These are phyloP conservation scores for Kodamaea sp. DNA, from an alignment of 1,139 yeast species.

Conservation along the genomic window DNA sequence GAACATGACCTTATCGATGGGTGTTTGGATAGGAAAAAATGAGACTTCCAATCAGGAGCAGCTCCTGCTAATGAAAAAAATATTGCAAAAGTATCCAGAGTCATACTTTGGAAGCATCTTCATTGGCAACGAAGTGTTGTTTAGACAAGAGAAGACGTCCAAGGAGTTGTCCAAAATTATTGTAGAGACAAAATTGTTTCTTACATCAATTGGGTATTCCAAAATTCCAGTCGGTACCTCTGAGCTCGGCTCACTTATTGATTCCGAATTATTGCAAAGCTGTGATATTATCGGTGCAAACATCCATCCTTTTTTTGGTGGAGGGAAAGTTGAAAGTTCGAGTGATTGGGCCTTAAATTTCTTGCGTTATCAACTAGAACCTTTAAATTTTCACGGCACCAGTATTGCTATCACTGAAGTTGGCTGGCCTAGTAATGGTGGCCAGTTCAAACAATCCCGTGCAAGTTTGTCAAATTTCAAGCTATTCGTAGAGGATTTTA, in stretches of 20 bases:
- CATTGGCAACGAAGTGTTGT: constrained; percentile 66
- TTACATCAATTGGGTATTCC: constrained; percentile 31
- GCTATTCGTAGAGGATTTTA: constrained; percentile 50
- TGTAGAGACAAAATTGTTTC: constrained; percentile 38
- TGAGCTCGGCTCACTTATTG: constrained; percentile 51
- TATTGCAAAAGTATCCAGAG: constrained; percentile 48
- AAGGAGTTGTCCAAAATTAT: constrained; percentile 44
- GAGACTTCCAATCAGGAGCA: constrained; percentile 43
- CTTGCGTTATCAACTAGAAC: constrained; percentile 44
- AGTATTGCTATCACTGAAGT: constrained; percentile 57
- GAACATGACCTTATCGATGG: constrained; percentile 60
- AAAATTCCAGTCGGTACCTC: constrained; percentile 56
- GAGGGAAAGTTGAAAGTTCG: constrained; percentile 51
- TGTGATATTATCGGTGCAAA: constrained; percentile 66
- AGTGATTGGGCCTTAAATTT: constrained; percentile 56
- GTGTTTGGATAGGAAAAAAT: constrained; percentile 61
- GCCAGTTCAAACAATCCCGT: constrained; percentile 42
- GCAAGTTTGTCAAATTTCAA: constrained; percentile 51
- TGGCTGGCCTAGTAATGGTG: constrained; percentile 75
- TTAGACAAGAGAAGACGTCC: constrained; percentile 49
- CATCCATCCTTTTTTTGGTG: constrained; percentile 70
- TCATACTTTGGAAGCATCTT: constrained; percentile 50
- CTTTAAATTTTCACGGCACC: constrained; percentile 22
- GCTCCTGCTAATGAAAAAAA: constrained; percentile 40
- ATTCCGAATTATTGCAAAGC: constrained; percentile 32